Evolutionary conservation across 345 rosid species (phyloP).

Genomic region (Bretschneidera sinensis): DNA sequence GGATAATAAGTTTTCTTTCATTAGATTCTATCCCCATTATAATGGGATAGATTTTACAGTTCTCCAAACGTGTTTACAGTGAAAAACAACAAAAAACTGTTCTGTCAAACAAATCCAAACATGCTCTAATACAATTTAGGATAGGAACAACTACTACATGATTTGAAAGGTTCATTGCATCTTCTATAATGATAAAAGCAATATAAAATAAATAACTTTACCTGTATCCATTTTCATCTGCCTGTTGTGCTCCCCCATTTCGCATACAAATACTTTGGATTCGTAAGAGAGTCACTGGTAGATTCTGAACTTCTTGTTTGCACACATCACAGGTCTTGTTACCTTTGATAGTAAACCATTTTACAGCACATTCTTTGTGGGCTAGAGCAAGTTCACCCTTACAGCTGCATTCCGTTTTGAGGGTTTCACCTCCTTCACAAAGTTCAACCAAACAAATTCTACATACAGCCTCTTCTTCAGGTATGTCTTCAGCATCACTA

Average conservation of each 20-base stretch:
- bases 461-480: conserved; percentile 93
- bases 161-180: too few species aligned
- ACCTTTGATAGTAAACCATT: conserved; percentile 95
- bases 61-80: too few species aligned
- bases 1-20: too few species aligned
- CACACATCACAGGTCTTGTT: conserved; percentile 92
- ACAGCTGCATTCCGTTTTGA: conserved; percentile 98
- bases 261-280: conserved; percentile 49
- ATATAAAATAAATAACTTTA: conserved; percentile 17
- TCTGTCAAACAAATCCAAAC: too few species aligned
- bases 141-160: too few species aligned
- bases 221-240: conserved; percentile 45
- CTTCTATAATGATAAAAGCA: conserved; percentile 9
- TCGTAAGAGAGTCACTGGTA: conserved; percentile 78
- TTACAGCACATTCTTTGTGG: conserved; percentile 85
- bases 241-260: conserved; percentile 28
- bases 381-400: conserved; percentile 97
- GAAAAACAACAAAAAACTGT: too few species aligned
- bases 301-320: conserved; percentile 77
- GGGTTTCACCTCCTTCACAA: conserved; percentile 94
- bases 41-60: too few species aligned
- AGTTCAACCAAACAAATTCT: conserved; percentile 87
- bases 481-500: conserved; percentile 79
- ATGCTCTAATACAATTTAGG: too few species aligned
- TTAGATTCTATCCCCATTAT: too few species aligned